Evolutionary conservation across 2,329 filamentous ascomycete species (phyloP).

Genomic region (Penicillium sp.): DNA sequence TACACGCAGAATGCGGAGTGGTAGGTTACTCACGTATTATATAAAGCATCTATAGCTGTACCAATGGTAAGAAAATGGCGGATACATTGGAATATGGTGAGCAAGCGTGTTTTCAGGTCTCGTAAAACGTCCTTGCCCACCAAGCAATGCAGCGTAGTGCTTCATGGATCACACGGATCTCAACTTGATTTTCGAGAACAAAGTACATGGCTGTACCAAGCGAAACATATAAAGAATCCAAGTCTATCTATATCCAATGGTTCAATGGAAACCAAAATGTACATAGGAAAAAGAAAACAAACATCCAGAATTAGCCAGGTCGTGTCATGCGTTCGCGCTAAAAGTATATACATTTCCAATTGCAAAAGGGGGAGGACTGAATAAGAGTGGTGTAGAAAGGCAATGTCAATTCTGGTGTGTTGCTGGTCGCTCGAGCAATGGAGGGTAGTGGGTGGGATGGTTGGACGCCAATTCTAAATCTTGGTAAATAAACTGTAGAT

Average conservation of each 20-base stretch:
- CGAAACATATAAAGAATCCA: neutral
- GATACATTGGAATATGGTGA: no score
- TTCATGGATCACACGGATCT: no score
- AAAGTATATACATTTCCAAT: conserved; percentile 21
- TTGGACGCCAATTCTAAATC: neutral
- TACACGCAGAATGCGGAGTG: no score
- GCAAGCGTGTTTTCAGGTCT: no score
- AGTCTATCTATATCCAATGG: neutral
- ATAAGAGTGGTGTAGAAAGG: neutral
- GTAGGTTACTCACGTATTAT: no score
- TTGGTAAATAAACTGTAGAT: conserved; percentile 1
- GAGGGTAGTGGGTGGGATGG: neutral
- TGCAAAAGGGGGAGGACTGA: neutral
- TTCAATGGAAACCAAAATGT: neutral
- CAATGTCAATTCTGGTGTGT: neutral
- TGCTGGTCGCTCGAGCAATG: neutral
- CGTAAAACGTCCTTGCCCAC: no score
- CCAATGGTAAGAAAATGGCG: no score
- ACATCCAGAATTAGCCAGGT: conserved; percentile 3
- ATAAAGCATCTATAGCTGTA: no score
- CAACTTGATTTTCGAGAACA: neutral
- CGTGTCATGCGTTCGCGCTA: conserved; percentile 21
- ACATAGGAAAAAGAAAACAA: neutral
- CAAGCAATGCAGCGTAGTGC: no score
- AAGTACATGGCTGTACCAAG: neutral